phyloP scores from a whole-genome alignment of 1,284 basidiomycete genomes.

The Ganoderma lucidum region DNA sequence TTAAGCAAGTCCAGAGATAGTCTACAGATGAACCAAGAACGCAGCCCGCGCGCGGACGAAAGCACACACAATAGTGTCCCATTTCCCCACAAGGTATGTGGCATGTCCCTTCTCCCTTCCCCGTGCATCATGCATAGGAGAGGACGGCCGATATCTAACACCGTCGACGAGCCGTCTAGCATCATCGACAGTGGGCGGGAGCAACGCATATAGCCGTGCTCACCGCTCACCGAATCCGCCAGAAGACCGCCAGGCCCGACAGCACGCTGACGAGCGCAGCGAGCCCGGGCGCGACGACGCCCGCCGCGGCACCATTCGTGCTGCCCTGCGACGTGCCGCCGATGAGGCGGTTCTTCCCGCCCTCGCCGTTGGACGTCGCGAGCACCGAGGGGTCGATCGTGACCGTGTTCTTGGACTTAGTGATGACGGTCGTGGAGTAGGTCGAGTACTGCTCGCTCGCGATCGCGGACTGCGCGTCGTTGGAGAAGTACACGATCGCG shows the following conservation, averaged over 20 bases:
- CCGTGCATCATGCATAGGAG: not conserved
- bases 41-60: slow-evolving; percentile 2
- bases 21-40: slow-evolving; percentile 22
- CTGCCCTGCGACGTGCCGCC: slow-evolving; percentile 43
- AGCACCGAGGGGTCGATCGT: slow-evolving; percentile 41
- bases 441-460: slow-evolving; percentile 45
- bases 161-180: not conserved
- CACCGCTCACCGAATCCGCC: slow-evolving; percentile 21
- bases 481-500: slow-evolving; percentile 76
- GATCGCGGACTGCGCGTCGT: slow-evolving; percentile 50
- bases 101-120: not conserved
- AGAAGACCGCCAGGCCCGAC: slow-evolving; percentile 19
- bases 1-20: slow-evolving; percentile 21
- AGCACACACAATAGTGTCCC: slow-evolving; percentile 4
- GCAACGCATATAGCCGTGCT: not conserved
- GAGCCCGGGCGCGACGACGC: slow-evolving; percentile 23
- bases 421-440: slow-evolving; percentile 62
- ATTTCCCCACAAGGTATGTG: not conserved
- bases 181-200: not conserved
- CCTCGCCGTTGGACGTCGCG: slow-evolving; percentile 42
- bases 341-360: slow-evolving; percentile 37
- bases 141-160: not conserved
- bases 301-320: slow-evolving; percentile 35
- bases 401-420: slow-evolving; percentile 54
- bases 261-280: slow-evolving; percentile 23